phyloP scores from a whole-genome alignment of 345 rosid species.

The Citrus reticulata region DNA sequence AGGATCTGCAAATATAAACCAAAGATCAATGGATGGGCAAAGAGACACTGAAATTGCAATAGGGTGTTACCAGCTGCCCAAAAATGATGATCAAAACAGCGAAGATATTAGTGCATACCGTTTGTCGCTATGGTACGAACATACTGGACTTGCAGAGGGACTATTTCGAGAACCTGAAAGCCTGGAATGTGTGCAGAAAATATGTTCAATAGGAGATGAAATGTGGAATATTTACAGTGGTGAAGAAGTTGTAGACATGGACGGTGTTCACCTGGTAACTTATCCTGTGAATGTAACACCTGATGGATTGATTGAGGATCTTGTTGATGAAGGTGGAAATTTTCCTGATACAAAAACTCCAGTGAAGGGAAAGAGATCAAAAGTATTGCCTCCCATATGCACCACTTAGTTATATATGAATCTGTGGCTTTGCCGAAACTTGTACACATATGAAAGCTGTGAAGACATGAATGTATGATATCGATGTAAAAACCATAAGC shows the following conservation, averaged over 20 bases:
- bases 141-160: slow-evolving; percentile 43
- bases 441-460: not conserved
- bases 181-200: slow-evolving; percentile 51
- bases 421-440: not conserved
- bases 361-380: slow-evolving; percentile 73
- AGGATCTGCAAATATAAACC: slow-evolving; percentile 85
- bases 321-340: slow-evolving; percentile 29
- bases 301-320: slow-evolving; percentile 57
- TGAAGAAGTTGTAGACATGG: slow-evolving; percentile 70
- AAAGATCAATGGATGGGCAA: slow-evolving; percentile 85
- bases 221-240: slow-evolving; percentile 74
- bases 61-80: slow-evolving; percentile 59
- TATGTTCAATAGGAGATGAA: slow-evolving; percentile 46
- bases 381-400: slow-evolving; percentile 55
- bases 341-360: slow-evolving; percentile 78
- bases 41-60: slow-evolving; percentile 89
- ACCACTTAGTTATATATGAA: slow-evolving; percentile 38
- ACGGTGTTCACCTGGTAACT: slow-evolving; percentile 62
- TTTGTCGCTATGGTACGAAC: slow-evolving; percentile 76
- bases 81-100: slow-evolving; percentile 7
- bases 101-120: slow-evolving; percentile 48
- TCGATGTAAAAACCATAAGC: not conserved
- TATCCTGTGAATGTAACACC: slow-evolving; percentile 54
- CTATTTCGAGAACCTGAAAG: slow-evolving; percentile 49
- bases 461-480: not conserved